Evolutionary conservation across 2,329 filamentous ascomycete genomes (phyloP), one percentile per base, ranked within the genome.

Genomic region (Aspergillus sp.): DNA sequence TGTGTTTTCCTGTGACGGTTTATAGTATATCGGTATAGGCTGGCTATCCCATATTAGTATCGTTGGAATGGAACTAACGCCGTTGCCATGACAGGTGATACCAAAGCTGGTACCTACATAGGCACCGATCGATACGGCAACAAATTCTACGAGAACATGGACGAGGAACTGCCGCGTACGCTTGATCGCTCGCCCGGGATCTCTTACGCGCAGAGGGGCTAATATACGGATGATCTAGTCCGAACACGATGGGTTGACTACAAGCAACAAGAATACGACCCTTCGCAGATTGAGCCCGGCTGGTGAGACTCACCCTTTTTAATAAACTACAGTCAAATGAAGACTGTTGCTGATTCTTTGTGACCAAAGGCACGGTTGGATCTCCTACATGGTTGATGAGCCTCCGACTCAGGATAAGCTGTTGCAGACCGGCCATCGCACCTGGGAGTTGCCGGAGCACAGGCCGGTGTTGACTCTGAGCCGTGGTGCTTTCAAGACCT

Each of bases 241-340:
- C 86, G 91, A 63, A 96, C 89, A 59, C 82, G 90, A 77, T 98
- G 94, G 93, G 87, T 98, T 54, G 90, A 97, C 71, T 98, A 94
- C 78, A 91, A 88, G 74, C 79, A 86, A 69, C 77, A 87, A 60
- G 88, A 97, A 64, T 67, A 62, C 46, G 69, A 79, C 58, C 52
- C 61, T 26, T 62, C 57, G 41, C 88, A 96, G 46, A 86, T 96
- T 60, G 91, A 97, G 71, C 90, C 91, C 43, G 87, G 91, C 70
- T 98, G 93, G 78, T 81, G 71, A 61, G 59, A 29, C 49, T 42
- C 39, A 1, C 26, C 6, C 40, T 10, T 10, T 6, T 30, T 10
- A 5, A 12, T 6, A 29, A n/a, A n/a, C n/a, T 19, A 19, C 27
- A 29, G 9, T n/a, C 4, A 3, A 27, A 19, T 26, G 29, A 6